These are phyloP conservation scores for Cinnamomum micranthum DNA, from an alignment of 164 flowering plant genomes.

Conservation along the genomic window DNA sequence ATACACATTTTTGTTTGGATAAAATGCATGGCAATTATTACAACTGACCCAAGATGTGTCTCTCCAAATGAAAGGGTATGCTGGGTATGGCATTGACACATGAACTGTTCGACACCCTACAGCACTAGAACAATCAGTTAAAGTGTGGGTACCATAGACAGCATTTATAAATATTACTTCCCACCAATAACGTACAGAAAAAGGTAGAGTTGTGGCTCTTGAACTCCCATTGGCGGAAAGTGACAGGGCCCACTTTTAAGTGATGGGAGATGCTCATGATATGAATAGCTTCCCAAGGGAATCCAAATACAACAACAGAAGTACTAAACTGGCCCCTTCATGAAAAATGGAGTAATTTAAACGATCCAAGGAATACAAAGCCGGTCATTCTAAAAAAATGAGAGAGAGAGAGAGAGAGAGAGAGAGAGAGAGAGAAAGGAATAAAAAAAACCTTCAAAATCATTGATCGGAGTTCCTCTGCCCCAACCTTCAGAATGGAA, in stretches of 20 bases:
- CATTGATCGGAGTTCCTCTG: slow-evolving; percentile 42
- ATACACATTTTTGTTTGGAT: not conserved
- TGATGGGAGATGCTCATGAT: not conserved
- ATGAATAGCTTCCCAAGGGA: not conserved
- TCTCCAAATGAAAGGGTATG: not conserved
- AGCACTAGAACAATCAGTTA: not conserved
- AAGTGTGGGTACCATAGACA: not conserved
- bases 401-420: too few relatives aligned
- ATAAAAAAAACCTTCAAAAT: slow-evolving; percentile 55
- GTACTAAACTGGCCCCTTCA: not conserved
- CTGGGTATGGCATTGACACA: not conserved
- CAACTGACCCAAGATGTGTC: not conserved
- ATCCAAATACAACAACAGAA: not conserved
- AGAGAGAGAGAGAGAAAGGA: not conserved
- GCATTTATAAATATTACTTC: not conserved
- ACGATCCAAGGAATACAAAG: too few relatives aligned
- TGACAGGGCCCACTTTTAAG: not conserved
- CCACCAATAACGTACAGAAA: not conserved
- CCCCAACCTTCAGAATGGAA: slow-evolving; percentile 55
- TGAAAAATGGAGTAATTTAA: not conserved
- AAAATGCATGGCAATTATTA: not conserved
- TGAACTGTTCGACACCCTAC: not conserved
- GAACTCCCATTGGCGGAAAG: not conserved
- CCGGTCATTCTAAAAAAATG: not conserved
- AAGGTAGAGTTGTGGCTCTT: not conserved